A percentile compares a stretch with the other conserved stretches of the same genome.
Evolutionary conservation across 2,329 filamentous ascomycete genomes (phyloP).

Genomic region (Pseudogymnoascus sp.): DNA sequence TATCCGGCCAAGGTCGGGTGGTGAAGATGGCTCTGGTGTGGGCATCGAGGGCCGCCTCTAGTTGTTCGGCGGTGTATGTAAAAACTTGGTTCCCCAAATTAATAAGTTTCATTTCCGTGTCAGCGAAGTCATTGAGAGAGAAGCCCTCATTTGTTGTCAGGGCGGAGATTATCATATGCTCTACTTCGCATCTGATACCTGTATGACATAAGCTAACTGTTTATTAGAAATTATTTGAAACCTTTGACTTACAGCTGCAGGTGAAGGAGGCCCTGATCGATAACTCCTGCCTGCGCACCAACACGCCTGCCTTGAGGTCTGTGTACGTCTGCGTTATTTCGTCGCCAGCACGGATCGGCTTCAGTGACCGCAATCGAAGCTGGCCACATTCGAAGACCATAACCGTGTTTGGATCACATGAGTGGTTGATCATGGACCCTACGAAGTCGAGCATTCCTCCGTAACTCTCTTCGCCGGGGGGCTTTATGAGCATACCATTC

Average conservation of each 20-base stretch:
- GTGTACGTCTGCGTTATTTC: slow-evolving; percentile 32
- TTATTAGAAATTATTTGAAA: neutral
- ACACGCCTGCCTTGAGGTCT: slow-evolving; percentile 13
- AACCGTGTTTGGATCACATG: slow-evolving; percentile 31
- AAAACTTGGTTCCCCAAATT: neutral
- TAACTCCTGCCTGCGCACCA: neutral
- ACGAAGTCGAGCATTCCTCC: slow-evolving; percentile 24
- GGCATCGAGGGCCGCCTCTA: neutral
- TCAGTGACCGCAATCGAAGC: slow-evolving; percentile 28
- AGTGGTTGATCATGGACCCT: slow-evolving; percentile 32
- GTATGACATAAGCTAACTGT: neutral
- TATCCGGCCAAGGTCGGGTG: neutral
- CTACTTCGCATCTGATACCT: neutral
- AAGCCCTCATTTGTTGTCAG: neutral
- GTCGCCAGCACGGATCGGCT: slow-evolving; percentile 26
- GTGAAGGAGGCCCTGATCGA: neutral
- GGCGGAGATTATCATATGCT: neutral
- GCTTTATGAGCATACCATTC: neutral
- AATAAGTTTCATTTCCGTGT: neutral
- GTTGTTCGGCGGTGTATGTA: neutral
- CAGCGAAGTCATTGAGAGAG: neutral
- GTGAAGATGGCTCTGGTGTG: neutral
- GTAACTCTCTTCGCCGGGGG: neutral
- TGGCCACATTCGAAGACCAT: slow-evolving; percentile 29
- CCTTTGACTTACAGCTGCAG: slow-evolving; percentile 1